Evolutionary conservation across 768 basidiomycete genomes (phyloP), one percentile per base, ranked within the genome.

Genomic region (Hypholoma sublateritium): DNA sequence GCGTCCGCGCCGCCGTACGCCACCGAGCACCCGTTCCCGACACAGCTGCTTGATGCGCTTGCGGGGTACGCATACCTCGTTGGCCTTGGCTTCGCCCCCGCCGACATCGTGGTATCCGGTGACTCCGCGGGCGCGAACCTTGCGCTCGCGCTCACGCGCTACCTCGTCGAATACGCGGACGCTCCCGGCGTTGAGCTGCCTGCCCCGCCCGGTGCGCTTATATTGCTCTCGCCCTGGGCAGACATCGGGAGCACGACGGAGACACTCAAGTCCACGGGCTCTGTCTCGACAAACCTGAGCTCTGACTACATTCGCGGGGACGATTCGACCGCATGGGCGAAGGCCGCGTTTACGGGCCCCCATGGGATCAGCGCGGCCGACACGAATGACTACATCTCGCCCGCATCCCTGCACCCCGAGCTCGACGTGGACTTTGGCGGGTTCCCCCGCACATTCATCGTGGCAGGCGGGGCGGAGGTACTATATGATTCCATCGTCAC

Each of bases 111-210:
- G 53, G 49, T 92, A 19, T 76, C 75, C 17, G 91, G 91, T 2
- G 90, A 93, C 66, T 92, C 88, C 1, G 89, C 91, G 0, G 91
- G 91, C 2, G 91, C 79, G 4, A 88, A 92, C 68, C 80, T 92
- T 22, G 83, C 84, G 0, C 76, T 84, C 34, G 84, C 85, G 0
- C 75, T 89, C 42, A 79, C 75, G 8, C 83, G 85, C 4, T 86
- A 87, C 60, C 78, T 91, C 22, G 71, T 81, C 16, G 81, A 85
- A 57, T 69, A 84, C 67, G 70, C 71, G 28, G 65, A 63, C 25
- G 53, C 70, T 2, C 51, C 68, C 8, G 66, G 68, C 4, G 56
- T 68, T 25, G 62, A 66, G 5, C 59, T 83, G n/a, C 81, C 80
- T 3, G 65, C 69, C 11, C 76, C 74, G 36, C 81, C 83, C 1